phyloP scores from a whole-genome alignment of 805 yeast species.

The Cyberlindnera misumaiensis region DNA sequence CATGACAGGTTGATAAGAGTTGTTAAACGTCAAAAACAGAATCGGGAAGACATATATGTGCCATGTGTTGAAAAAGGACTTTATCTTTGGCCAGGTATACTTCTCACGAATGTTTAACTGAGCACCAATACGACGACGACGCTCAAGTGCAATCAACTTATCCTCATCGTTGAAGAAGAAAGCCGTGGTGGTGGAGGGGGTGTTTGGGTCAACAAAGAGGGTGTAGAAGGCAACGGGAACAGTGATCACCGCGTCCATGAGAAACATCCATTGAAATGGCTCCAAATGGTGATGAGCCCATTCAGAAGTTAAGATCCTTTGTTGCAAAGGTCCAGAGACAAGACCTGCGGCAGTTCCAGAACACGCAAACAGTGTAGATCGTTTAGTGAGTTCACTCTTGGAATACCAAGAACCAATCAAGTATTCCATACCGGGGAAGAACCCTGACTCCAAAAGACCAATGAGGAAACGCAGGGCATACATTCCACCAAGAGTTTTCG shows the following conservation, averaged over 20 bases:
- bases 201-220: slow-evolving; percentile 37
- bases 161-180: slow-evolving; percentile 38
- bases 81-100: slow-evolving; percentile 34
- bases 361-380: slow-evolving; percentile 29
- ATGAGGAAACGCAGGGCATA: slow-evolving; percentile 32
- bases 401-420: slow-evolving; percentile 30
- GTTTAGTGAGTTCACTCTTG: slow-evolving; percentile 29
- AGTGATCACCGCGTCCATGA: slow-evolving; percentile 36
- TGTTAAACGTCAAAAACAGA: slow-evolving; percentile 15
- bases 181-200: slow-evolving; percentile 37
- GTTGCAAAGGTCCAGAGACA: slow-evolving; percentile 34
- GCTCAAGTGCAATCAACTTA: slow-evolving; percentile 37
- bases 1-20: slow-evolving; percentile 21
- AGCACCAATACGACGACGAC: slow-evolving; percentile 36
- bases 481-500: slow-evolving; percentile 22
- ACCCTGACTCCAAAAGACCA: slow-evolving; percentile 41
- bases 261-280: slow-evolving; percentile 41
- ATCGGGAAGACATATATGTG: slow-evolving; percentile 40
- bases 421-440: slow-evolving; percentile 43
- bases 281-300: slow-evolving; percentile 22
- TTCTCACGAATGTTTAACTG: slow-evolving; percentile 35
- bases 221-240: slow-evolving; percentile 40
- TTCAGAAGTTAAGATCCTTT: slow-evolving; percentile 22
- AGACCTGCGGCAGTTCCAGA: slow-evolving; percentile 31
- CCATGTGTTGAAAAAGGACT: slow-evolving; percentile 40